Conservation (phyloP, 345 rosid species). For the Draba incana region DNA sequence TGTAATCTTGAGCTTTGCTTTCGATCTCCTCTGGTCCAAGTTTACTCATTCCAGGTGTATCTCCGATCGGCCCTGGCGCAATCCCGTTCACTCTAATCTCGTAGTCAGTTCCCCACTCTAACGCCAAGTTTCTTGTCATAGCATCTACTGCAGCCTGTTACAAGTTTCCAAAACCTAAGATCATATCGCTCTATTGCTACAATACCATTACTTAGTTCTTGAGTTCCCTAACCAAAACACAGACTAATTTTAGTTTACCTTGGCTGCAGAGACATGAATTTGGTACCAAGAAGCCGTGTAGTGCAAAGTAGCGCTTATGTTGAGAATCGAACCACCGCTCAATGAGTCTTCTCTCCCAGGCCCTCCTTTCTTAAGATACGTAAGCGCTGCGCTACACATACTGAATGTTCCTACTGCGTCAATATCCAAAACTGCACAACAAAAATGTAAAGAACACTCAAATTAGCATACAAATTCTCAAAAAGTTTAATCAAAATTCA, state of each 20-base stretch:
- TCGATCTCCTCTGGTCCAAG: conserved; percentile 69
- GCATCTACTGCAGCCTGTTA: conserved; percentile 82
- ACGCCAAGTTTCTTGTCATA: conserved; percentile 68
- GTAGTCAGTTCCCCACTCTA: conserved; percentile 84
- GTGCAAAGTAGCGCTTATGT: conserved; percentile 81
- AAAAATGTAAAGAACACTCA: not conserved
- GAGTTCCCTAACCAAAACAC: not conserved
- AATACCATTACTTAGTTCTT: not conserved
- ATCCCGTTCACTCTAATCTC: conserved; percentile 60
- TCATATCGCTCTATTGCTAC: not conserved
- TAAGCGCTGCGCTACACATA: conserved; percentile 69
- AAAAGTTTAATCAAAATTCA: not conserved
- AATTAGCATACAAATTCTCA: not conserved
- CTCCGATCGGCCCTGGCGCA: conserved; percentile 83
- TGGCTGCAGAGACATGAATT: conserved; percentile 85
- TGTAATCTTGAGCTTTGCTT: conserved; percentile 45
- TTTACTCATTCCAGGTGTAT: conserved; percentile 80
- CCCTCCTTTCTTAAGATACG: conserved; percentile 75
- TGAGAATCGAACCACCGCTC: conserved; percentile 56
- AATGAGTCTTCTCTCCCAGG: conserved; percentile 49
- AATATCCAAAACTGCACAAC: conserved; percentile 68
- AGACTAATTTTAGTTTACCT: conserved; percentile 44
- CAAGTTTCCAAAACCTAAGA: conserved; percentile 24
- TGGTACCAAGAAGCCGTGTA: conserved; percentile 86
- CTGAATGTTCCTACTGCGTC: conserved; percentile 83